Evolutionary conservation across 495 filamentous ascomycete genomes (phyloP), one percentile per base, ranked within the genome.

Genomic region (Tetracladium setigerum): DNA sequence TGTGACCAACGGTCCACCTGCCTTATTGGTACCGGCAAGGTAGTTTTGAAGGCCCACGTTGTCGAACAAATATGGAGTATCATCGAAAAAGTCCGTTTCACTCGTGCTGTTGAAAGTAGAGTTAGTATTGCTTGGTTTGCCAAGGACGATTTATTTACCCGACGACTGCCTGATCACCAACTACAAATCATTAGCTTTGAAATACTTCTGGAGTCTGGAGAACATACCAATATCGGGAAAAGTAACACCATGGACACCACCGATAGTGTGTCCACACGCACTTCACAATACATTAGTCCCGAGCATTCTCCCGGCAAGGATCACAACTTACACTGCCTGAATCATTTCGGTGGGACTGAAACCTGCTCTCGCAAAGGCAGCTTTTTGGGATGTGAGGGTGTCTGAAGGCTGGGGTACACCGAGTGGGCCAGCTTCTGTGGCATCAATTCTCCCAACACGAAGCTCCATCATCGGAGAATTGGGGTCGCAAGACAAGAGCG

Each of bases 371-470:
- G 50, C 46, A 46, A 63, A 63, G 3, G 36, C 45, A 3, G 32
- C 45, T 2, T 32, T 52, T n/a, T 52, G 42, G 4, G 43, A 35
- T 3, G 32, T 38, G 0, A 61, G 15, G 27, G 39, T 38, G 41
- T 60, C 38, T 1, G 48, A 13, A 9, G 69, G 68, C 32, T 59
- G 48, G 7, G 70, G 70, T 1, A 72, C 68, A 15, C 70, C 69
- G 11, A 53, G 15, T 33, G 62, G 57, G 7, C 69, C 70, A 17
- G 67, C 58, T 19, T 46, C 61, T 16, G 62, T 64, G 39, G 67
- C 70, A 58, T 74, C 70, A 2, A 64, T 56, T 16, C 67, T 56
- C 5, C 70, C 70, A 44, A 50, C 64, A 30, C 58, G 57, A 19
- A 69, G 58, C 12, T 63, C 61, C 7, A 74, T 47, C 4, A 54